Evolutionary conservation across 2,329 filamentous ascomycete species (phyloP), one percentile per base, ranked within the genome.

Genomic region (Thelonectria rubi): DNA sequence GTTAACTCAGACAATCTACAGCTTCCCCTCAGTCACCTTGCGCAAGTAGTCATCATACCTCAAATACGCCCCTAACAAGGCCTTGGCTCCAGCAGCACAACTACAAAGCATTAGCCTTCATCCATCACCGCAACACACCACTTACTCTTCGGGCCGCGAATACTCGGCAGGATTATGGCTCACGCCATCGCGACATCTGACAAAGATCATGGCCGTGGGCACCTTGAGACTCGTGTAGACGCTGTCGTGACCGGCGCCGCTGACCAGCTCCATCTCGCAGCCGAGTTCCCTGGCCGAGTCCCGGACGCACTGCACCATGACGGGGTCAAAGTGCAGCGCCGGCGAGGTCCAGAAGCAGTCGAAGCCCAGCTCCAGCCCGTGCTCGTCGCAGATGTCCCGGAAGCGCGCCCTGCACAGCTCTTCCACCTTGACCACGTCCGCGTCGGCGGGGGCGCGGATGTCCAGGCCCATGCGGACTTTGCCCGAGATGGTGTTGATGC

Each of bases 401-500:
- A 65, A 89, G 32, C 55, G 58, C 6, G 42, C 53, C 37, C 49
- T 26, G 53, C 65, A 77, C 46, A 81, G 76, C 24, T 78, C 72
- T 65, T 87, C 84, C 37, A 89, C 80, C 20, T 77, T 74, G 4
- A 81, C 76, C 2, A 90, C 81, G 2, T 79, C 80, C n/a, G 78
- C 77, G 67, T 88, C 83, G 54, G 83, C 78, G 1, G 81, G 81
- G 0, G 84, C 80, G 43, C 88, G 83, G 52, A 90, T 84, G 69
- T 91, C 88, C 11, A 91, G 80, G 30, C 81, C 87, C 75, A 90
- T 90, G 42, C 79, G 81, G 9, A 91, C 88, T 21, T 78, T 76
- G 2, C 87, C 86, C 0, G 89, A 87, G 0, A 91, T 86, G 0
- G 89, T 91, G 73, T 91, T 91, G 21, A 88, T 88, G 52, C 82